Base-by-base conservation (phyloP, 495 filamentous ascomycete species). In the Neurospora sp. region DNA sequence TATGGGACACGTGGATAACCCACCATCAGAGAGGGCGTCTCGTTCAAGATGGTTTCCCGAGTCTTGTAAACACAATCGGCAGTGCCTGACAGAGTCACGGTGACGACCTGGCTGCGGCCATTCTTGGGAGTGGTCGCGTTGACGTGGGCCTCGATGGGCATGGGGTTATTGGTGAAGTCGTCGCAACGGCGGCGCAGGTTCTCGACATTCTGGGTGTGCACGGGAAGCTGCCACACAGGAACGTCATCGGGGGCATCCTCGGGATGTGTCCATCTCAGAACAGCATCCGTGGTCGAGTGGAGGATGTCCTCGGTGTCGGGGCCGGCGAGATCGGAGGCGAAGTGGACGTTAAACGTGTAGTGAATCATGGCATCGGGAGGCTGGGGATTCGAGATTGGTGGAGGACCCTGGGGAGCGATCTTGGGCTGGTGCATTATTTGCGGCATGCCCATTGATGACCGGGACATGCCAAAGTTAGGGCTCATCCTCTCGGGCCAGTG, bases 401-500 rank as follows among this genome's bases (percentile, higher is more conserved):
- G 87, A 73, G 88, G 85, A 70, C 86, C 88, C 80, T 90, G 89
- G 73, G 85, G 76, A 73, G 80, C 73, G 87, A 88, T 79, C 89
- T 93, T 87, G 88, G 92, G 82, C 85, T 89, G 83, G 82, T 88
- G 88, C 70, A 88, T 87, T 80, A 91, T 85, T 74, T 85, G 81
- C 71, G 85, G 83, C 88, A 94, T 90, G 77, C 93, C 91, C 84
- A 90, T 88, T 77, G 91, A 90, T 78, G 90, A 80, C 76, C 85
- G 89, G 73, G 89, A 91, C 88, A 93, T 93, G 85, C 89, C 89
- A 79, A 93, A 93, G 78, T 84, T 88, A 72, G 92, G 91, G 75
- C 91, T 92, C 89, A 96, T 95, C 86, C 92, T 90, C 85, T 96
- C 93, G 87, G 91, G 92, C 87, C 93, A 94, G 89, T 96, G 93